Percentiles rank a stretch among this genome's conserved stretches.
Conservation (phyloP, 768 basidiomycete genomes). For the Serendipita sp. region DNA sequence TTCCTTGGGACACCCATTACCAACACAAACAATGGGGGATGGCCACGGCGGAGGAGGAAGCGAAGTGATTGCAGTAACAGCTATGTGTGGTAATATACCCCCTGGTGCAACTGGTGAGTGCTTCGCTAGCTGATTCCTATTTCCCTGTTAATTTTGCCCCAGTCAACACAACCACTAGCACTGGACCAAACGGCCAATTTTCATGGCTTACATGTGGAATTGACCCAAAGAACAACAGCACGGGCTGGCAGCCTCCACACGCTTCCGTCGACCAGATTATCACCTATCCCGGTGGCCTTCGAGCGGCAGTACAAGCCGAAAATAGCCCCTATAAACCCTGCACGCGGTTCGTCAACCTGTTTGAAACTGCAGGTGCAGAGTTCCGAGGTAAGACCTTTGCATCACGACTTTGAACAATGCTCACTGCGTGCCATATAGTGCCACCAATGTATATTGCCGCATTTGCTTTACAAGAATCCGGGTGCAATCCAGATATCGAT, state of each 20-base stretch:
- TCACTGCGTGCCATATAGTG: slow-evolving; percentile 20
- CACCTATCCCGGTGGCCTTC: slow-evolving; percentile 1
- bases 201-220: slow-evolving; percentile 70
- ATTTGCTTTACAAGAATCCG: slow-evolving; percentile 78
- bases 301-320: background rate
- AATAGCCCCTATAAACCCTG: slow-evolving; percentile 47
- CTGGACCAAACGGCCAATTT: slow-evolving; percentile 24
- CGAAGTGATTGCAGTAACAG: background rate
- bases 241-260: slow-evolving; percentile 58
- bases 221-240: slow-evolving; percentile 16
- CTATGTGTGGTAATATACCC: background rate
- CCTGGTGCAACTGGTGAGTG: background rate
- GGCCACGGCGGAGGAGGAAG: background rate
- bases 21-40: background rate
- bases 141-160: too few species aligned
- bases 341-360: slow-evolving; percentile 29
- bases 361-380: slow-evolving; percentile 22
- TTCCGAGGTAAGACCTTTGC: background rate
- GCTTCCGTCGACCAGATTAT: slow-evolving; percentile 33
- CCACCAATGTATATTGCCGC: slow-evolving; percentile 67
- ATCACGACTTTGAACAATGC: background rate
- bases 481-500: slow-evolving; percentile 46
- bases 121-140: background rate
- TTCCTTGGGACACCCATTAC: background rate
- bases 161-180: background rate